Evolutionary conservation across 352 stramenopile genomes (phyloP), one percentile per base, ranked within the genome.

Genomic region (Phytopythium sindhum): DNA sequence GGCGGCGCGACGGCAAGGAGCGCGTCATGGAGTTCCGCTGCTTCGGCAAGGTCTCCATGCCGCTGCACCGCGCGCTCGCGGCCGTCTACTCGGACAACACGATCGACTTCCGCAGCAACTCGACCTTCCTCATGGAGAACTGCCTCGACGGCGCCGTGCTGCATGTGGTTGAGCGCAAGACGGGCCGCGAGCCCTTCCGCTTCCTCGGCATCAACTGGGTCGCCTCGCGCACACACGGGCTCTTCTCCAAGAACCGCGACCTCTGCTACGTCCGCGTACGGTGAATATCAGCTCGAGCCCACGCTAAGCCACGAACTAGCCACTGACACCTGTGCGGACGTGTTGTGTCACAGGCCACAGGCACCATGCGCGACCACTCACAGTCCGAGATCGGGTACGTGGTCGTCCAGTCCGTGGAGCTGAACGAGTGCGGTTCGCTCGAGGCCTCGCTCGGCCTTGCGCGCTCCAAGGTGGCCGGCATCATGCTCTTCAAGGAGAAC

Each of bases 201-300:
- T 91, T 81, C 65, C 70, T 91, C 19, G 82, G 82, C n/a, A 74
- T 91, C 57, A 86, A 89, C 64, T 91, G 82, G 82, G 15, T 85
- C 55, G 80, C 78, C 4, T 64, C 69, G 44, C 70, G 75, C 26
- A 78, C 67, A 23, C 60, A 74, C 0, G 72, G 78, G 2, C 39
- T 86, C n/a, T 88, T 91, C 37, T 63, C 70, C 42, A 88, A 86
- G 67, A 88, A 72, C 69, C 69, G 77, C 41, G 82, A 91, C 57
- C 17, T 88, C 1, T 88, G 78, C 60, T 91, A 79, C 41, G 64
- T 91, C 9, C 68, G 75, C 59, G 76, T 82, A 61, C 44, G 70
- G 56, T 26, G 2, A 9, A 31, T 53, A 29, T 23, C 41, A 0
- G 41, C 1, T 47, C 2, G 12, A 63, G 21, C 4, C 19, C 37